phyloP scores from a whole-genome alignment of 352 stramenopile genomes.

The Pythium diclinum region DNA sequence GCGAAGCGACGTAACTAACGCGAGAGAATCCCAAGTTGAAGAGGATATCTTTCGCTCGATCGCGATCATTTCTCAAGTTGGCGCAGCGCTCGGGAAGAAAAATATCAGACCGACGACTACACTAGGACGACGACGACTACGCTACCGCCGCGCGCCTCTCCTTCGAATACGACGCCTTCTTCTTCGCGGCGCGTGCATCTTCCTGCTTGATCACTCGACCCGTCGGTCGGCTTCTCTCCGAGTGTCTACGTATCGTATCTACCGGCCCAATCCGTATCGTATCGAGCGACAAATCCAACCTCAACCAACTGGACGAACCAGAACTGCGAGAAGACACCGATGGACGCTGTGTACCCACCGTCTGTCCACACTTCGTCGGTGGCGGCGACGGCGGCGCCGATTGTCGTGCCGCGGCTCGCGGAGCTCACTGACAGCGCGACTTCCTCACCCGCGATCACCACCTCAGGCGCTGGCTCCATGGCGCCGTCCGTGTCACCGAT shows the following conservation, averaged over 20 bases:
- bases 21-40: constrained; percentile 22
- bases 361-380: background rate
- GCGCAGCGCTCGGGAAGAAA: constrained; percentile 8
- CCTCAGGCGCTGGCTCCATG: background rate
- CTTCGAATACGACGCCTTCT: no score
- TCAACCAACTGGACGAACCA: background rate
- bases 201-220: no score
- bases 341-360: constrained; percentile 1
- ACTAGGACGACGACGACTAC: no score
- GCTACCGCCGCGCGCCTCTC: no score
- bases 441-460: constrained; percentile 16
- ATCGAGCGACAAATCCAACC: background rate
- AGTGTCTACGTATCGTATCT: background rate
- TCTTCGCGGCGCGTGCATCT: no score
- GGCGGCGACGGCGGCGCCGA: constrained; percentile 7
- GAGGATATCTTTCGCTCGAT: constrained; percentile 28
- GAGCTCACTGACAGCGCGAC: constrained; percentile 12
- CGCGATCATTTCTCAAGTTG: constrained; percentile 23
- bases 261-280: background rate
- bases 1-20: constrained; percentile 22
- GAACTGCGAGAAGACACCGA: constrained; percentile 6
- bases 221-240: no score
- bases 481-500: constrained; percentile 20
- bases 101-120: background rate
- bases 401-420: constrained; percentile 12